phyloP scores from a whole-genome alignment of 305 asterid species.

The Striga hermonthica region DNA sequence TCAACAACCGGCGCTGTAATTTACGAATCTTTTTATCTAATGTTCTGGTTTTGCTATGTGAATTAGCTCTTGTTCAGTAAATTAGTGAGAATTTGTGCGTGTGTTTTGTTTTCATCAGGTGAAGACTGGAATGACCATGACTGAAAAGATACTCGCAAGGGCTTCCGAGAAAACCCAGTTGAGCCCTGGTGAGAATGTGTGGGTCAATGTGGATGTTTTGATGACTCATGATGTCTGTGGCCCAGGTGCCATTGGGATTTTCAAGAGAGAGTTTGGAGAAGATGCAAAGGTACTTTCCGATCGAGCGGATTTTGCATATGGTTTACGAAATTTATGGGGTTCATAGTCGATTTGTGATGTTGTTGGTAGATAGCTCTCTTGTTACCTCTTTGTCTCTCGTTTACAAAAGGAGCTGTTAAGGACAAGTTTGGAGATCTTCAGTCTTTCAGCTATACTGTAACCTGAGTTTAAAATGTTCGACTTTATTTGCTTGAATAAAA shows the following conservation, averaged over 20 bases:
- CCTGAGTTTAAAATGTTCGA: too few relatives aligned
- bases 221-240: slow-evolving; percentile 97
- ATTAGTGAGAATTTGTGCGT: not conserved
- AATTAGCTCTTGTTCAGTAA: too few relatives aligned
- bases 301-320: not conserved
- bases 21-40: not conserved
- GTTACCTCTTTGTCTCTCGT: too few relatives aligned
- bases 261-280: slow-evolving; percentile 84
- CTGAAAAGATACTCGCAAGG: slow-evolving; percentile 84
- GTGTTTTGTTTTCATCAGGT: slow-evolving; percentile 43
- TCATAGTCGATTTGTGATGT: too few relatives aligned
- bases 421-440: too few relatives aligned
- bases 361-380: too few relatives aligned
- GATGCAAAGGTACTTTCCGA: slow-evolving; percentile 63
- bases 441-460: too few relatives aligned
- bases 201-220: slow-evolving; percentile 85
- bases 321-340: not conserved
- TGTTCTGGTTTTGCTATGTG: too few relatives aligned
- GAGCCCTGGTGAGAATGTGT: slow-evolving; percentile 84
- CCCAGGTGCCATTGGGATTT: slow-evolving; percentile 72
- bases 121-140: slow-evolving; percentile 86
- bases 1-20: slow-evolving; percentile 78
- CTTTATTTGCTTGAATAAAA: too few relatives aligned
- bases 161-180: slow-evolving; percentile 75
- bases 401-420: too few relatives aligned